Evolutionary conservation across 2,329 filamentous ascomycete species (phyloP), one percentile per base, ranked within the genome.

Genomic region (Venturia oleaginea): DNA sequence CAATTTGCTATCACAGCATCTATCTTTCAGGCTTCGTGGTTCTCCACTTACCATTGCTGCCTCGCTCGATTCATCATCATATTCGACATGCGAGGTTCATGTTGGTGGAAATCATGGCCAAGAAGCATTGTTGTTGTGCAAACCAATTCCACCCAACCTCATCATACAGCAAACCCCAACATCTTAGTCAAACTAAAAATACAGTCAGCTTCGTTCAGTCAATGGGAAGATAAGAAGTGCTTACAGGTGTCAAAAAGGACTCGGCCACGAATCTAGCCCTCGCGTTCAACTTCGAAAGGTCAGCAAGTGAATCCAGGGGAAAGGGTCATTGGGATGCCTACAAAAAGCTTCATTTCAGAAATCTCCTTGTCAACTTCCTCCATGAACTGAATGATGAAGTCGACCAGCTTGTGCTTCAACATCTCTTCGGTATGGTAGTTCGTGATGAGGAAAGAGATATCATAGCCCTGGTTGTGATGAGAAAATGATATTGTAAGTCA

Each of bases 311-410:
- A 17, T 30, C 8, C 51, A 38, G 30, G 38, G 15, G 42, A 34
- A 32, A 46, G 38, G 54, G 22, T 27, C 24, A 27, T 30, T 15
- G 40, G 24, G 24, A 24, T 32, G 81, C 91, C 70, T 84, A 97
- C 93, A 78, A 99, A 99, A 72, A 99, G 88, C 84, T 99, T 99
- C 94, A 99, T 97, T 80, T 99, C 95, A 3, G 94, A 97, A 66
- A 99, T 99, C 78, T 99, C 94, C 83, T 99, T 99, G 77, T 99
- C 95, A 4, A 99, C 95, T 76, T 99, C 94, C 77, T 99, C 93
- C 93, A 99, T 97, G 73, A 99, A 99, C 73, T 97, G 88, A 69
- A 99, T 97, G 70, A 99, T 96, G 73, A 99, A 99, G 76, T 99
- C 94, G 40, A 99, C 95, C 70, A 99, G 83, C 81, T 99, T 97